These are phyloP conservation scores for Pelargonium australe DNA, from an alignment of 441 rosid species.

Conservation along the genomic window DNA sequence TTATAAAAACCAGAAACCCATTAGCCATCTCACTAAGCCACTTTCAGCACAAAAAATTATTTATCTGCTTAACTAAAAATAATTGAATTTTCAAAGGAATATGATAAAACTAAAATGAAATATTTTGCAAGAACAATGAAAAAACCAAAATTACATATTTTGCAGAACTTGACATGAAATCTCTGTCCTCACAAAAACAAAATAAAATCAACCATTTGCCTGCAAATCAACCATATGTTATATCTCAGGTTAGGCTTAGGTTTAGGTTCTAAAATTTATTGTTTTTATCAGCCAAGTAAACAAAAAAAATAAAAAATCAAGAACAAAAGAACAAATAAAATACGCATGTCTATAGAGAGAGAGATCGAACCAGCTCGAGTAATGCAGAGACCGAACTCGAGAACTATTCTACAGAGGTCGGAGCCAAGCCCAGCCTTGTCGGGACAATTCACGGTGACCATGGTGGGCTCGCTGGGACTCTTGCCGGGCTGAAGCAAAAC, in stretches of 20 bases:
- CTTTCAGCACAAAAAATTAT: too few relatives aligned
- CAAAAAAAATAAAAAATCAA: background rate
- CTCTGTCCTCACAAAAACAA: too few relatives aligned
- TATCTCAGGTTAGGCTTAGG: background rate
- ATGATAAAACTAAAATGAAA: too few relatives aligned
- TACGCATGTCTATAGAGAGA: background rate
- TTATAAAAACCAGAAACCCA: too few relatives aligned
- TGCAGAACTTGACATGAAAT: too few relatives aligned
- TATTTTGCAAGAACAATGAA: too few relatives aligned
- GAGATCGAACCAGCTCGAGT: slow-evolving; percentile 36
- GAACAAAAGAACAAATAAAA: background rate
- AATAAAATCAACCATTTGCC: background rate
- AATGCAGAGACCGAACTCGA: slow-evolving; percentile 48
- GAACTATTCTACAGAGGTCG: slow-evolving; percentile 46
- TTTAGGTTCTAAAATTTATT: background rate
- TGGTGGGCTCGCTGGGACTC: slow-evolving; percentile 31
- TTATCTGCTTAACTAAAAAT: too few relatives aligned
- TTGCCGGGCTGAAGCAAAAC: slow-evolving; percentile 35
- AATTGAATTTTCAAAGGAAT: too few relatives aligned
- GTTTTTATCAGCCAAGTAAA: background rate
- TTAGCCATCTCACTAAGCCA: too few relatives aligned
- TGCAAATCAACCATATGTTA: background rate
- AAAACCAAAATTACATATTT: too few relatives aligned
- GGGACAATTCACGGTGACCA: slow-evolving; percentile 57
- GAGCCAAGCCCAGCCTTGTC: slow-evolving; percentile 61